phyloP scores from a whole-genome alignment of 2,329 filamentous ascomycete species.

The Phoma herbarum region DNA sequence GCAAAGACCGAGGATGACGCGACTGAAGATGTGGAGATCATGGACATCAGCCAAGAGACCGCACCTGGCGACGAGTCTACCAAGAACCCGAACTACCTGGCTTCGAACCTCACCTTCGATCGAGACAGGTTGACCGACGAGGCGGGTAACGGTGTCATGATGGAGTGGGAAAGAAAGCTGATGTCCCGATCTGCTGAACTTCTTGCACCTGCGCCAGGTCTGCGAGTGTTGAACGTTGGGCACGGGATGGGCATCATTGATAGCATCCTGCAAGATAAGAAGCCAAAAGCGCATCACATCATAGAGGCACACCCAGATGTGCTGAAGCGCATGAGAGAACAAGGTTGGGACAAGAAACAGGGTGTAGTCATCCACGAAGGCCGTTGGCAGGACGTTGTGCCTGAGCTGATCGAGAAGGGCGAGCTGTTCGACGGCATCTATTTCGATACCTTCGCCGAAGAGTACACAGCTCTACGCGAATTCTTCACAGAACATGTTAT shows the following conservation, averaged over 20 bases:
- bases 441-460: slow-evolving; percentile 97
- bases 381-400: slow-evolving; percentile 60
- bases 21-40: slow-evolving; percentile 29
- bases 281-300: slow-evolving; percentile 58
- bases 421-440: slow-evolving; percentile 70
- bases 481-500: slow-evolving; percentile 93
- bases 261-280: slow-evolving; percentile 55
- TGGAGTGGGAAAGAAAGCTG: slow-evolving; percentile 62
- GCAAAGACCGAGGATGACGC: slow-evolving; percentile 21
- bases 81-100: slow-evolving; percentile 59
- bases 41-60: slow-evolving; percentile 40
- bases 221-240: slow-evolving; percentile 60
- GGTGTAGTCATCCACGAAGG: slow-evolving; percentile 60
- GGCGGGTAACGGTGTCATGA: slow-evolving; percentile 62
- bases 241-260: slow-evolving; percentile 63
- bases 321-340: slow-evolving; percentile 55
- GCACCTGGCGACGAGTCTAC: slow-evolving; percentile 47
- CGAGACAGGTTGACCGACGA: slow-evolving; percentile 58
- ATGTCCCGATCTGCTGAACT: slow-evolving; percentile 58
- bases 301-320: slow-evolving; percentile 62
- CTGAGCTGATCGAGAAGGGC: slow-evolving; percentile 55
- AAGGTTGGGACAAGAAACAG: slow-evolving; percentile 59
- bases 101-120: slow-evolving; percentile 58
- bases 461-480: slow-evolving; percentile 81
- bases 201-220: slow-evolving; percentile 50